Percentiles rank a stretch among this genome's conserved stretches.
Conservation (phyloP, 805 yeast genomes). For the Schwanniomyces vanrijiae region DNA sequence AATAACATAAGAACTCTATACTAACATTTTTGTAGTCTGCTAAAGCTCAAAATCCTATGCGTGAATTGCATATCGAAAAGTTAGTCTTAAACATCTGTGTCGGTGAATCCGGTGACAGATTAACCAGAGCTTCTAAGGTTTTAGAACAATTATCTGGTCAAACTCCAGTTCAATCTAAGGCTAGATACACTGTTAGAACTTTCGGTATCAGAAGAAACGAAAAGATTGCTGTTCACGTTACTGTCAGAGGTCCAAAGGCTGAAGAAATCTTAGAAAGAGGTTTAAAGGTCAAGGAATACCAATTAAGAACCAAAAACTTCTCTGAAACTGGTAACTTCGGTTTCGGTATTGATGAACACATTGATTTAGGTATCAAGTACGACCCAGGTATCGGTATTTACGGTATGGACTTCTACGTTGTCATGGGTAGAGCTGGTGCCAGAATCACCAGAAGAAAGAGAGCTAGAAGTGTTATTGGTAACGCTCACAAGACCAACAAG, state of each 20-base stretch:
- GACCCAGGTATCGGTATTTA: conserved; percentile 99
- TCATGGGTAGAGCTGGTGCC: conserved; percentile 98
- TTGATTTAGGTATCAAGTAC: conserved; percentile 99
- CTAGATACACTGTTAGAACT: conserved; percentile 99
- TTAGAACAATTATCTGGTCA: conserved; percentile 99
- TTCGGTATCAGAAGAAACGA: conserved; percentile 99
- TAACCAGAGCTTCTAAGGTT: conserved; percentile 99
- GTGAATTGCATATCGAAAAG: conserved; percentile 98
- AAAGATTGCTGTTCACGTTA: conserved; percentile 98
- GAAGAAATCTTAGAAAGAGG: conserved; percentile 99
- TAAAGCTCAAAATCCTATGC: conserved; percentile 87
- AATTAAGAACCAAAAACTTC: conserved; percentile 91
- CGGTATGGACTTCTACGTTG: conserved; percentile 99
- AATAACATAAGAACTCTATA: conserved; percentile 2
- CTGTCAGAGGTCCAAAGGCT: conserved; percentile 98
- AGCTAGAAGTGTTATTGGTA: conserved; percentile 83
- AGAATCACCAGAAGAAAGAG: conserved; percentile 99
- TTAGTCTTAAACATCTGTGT: conserved; percentile 99
- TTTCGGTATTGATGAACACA: conserved; percentile 99
- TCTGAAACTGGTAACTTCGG: conserved; percentile 99
- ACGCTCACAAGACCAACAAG: conserved; percentile 86
- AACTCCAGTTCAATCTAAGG: conserved; percentile 99
- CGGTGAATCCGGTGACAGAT: conserved; percentile 99
- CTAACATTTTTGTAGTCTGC: conserved; percentile 26
- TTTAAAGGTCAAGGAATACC: conserved; percentile 99